phyloP scores from a whole-genome alignment of 2,329 filamentous ascomycete genomes.

The Alternaria triticimaculans region DNA sequence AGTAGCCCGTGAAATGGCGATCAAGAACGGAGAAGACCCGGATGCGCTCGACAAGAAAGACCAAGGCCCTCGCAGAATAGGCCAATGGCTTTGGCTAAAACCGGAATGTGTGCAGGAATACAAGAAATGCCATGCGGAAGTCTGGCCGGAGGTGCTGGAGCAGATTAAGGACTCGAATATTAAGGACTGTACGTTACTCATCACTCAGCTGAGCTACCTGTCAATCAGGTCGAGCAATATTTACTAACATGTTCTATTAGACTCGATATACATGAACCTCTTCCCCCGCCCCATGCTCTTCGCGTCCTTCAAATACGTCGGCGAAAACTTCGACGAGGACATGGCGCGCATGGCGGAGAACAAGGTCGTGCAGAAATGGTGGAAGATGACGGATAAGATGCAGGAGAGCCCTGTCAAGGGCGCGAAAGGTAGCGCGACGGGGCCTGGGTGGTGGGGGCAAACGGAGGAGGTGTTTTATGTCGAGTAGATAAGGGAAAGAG shows the following conservation, averaged over 20 bases:
- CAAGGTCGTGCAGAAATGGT: slow-evolving; percentile 77
- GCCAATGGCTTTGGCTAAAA: slow-evolving; percentile 75
- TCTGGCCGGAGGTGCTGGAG: slow-evolving; percentile 79
- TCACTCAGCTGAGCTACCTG: not conserved
- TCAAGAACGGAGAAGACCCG: not conserved
- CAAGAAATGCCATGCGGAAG: slow-evolving; percentile 65
- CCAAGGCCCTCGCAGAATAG: slow-evolving; percentile 60
- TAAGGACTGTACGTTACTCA: slow-evolving; percentile 64
- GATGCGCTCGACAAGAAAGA: not conserved
- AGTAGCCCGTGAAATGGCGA: not conserved
- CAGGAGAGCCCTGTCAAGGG: slow-evolving; percentile 67
- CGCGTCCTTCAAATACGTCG: slow-evolving; percentile 80
- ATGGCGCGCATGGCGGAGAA: slow-evolving; percentile 79
- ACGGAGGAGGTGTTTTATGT: slow-evolving; percentile 73
- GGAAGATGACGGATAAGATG: slow-evolving; percentile 78
- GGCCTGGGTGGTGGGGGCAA: slow-evolving; percentile 69
- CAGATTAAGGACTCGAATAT: slow-evolving; percentile 80
- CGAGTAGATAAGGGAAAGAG: slow-evolving; percentile 15
- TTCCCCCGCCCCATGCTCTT: slow-evolving; percentile 68
- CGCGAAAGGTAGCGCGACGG: slow-evolving; percentile 32
- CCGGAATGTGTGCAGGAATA: slow-evolving; percentile 26
- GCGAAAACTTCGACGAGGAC: slow-evolving; percentile 72
- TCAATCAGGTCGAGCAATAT: not conserved
- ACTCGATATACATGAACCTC: slow-evolving; percentile 75
- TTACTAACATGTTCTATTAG: slow-evolving; percentile 35